Evolutionary conservation across 805 yeast genomes (phyloP), one percentile per base, ranked within the genome.

Genomic region (Candida succiphila): DNA sequence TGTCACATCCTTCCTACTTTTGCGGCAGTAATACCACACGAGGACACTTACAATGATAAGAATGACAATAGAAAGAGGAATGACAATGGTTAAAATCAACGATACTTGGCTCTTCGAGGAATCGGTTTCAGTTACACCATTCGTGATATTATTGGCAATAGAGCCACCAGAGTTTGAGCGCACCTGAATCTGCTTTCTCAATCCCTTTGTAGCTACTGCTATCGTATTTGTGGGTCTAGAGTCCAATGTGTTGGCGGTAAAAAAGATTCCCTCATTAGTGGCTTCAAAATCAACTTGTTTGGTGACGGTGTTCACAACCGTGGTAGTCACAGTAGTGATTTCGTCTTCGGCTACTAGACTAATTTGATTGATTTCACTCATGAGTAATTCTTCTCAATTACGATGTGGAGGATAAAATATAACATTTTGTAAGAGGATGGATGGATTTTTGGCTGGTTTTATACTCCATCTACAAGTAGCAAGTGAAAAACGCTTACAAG

Each of bases 271-370:
- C n/a, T n/a, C n/a, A n/a, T n/a, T n/a, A n/a, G n/a, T n/a, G n/a
- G n/a, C n/a, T n/a, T n/a, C n/a, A n/a, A n/a, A n/a, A n/a, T n/a
- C n/a, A n/a, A n/a, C n/a, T n/a, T n/a, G n/a, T 17, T 21, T 35
- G 3, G 43, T 42, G 18, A 28, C 19, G 7, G 43, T 39, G 17
- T 41, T 37, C 16, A 31, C 25, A 25, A 42, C 22, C 22, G 45
- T 42, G 10, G 40, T 37, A 4, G 43, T 39, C 32, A 39, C 27
- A 10, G 45, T 42, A 19, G 45, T 42, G 7, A 42, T 29, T 14
- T 42, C 41, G 36, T 42, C 29, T 15, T 42, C 30, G 7, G 45
- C 43, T 4, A 42, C 39, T 18, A 42, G 17, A 21, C 10, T 21
- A 8, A 21, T 21, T 10, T 7, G 10, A 10, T 21, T 21, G 23